Conservation (phyloP, 2,329 filamentous ascomycete genomes). For the Bipolaris gigantea region DNA sequence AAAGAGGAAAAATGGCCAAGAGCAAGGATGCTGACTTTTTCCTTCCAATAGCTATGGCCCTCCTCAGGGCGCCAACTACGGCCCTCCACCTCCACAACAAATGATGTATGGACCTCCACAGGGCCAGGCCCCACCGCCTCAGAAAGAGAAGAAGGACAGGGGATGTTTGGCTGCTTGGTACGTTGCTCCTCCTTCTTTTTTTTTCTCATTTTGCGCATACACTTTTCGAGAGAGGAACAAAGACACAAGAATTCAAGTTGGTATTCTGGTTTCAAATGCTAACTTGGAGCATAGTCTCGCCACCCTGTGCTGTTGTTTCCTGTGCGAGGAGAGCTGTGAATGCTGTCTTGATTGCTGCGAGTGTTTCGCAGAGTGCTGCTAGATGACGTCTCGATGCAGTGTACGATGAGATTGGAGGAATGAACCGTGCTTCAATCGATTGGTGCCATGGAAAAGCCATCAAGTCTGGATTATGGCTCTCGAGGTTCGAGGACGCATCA, state of each 20-base stretch:
- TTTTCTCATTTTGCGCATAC: slow-evolving; percentile 15
- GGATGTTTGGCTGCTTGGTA: slow-evolving; percentile 39
- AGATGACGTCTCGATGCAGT: background rate
- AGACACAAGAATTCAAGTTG: no score
- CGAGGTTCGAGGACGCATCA: background rate
- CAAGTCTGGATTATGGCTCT: background rate
- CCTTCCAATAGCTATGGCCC: slow-evolving; percentile 27
- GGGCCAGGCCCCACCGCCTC: slow-evolving; percentile 46
- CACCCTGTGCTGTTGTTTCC: slow-evolving; percentile 63
- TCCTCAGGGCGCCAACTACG: slow-evolving; percentile 21
- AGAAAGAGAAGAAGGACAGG: slow-evolving; percentile 50
- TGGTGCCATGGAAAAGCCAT: background rate
- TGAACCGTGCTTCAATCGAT: no score
- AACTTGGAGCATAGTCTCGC: slow-evolving; percentile 28
- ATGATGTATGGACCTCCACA: slow-evolving; percentile 35
- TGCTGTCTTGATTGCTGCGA: slow-evolving; percentile 65
- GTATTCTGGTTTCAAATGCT: background rate
- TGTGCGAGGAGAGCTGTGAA: slow-evolving; percentile 66
- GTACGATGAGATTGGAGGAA: background rate
- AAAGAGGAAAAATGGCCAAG: background rate
- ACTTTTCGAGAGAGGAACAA: no score
- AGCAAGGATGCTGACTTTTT: background rate
- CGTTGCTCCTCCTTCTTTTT: slow-evolving; percentile 31
- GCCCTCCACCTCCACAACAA: slow-evolving; percentile 30
- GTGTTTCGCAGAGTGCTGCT: slow-evolving; percentile 38